These are phyloP conservation scores for Candida bentonensis DNA, from an alignment of 805 yeast species.

Conservation along the genomic window DNA sequence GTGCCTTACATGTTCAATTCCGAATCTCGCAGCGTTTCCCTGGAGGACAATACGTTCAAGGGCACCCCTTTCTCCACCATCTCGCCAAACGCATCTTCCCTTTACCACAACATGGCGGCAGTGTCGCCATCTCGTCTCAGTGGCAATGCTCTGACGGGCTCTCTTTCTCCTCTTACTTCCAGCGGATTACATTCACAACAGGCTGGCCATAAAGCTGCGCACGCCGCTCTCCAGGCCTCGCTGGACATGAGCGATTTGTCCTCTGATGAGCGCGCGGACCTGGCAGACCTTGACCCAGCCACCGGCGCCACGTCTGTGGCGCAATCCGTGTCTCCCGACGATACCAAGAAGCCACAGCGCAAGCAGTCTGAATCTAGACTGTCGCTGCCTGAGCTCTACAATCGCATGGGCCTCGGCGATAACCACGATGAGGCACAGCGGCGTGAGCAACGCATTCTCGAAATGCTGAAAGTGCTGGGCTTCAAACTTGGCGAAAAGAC, in stretches of 20 bases:
- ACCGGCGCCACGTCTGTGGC: too few species aligned
- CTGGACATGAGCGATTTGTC: not conserved
- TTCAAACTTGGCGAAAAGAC: conserved; percentile 67
- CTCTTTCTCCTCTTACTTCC: too few species aligned
- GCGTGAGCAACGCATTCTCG: conserved; percentile 25
- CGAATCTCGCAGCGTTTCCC: not conserved
- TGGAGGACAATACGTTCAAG: not conserved
- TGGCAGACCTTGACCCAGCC: not conserved
- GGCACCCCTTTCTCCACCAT: not conserved
- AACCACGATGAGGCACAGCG: conserved; percentile 24
- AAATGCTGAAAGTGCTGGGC: conserved; percentile 34
- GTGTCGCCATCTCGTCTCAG: not conserved
- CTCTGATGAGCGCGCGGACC: not conserved
- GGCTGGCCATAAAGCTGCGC: too few species aligned
- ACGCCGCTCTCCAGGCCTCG: not conserved
- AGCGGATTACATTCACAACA: too few species aligned
- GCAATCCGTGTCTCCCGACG: not conserved
- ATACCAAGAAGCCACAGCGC: conserved; percentile 6
- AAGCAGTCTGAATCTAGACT: conserved; percentile 24
- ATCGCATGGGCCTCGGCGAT: conserved; percentile 24
- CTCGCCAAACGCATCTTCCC: not conserved
- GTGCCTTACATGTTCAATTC: not conserved
- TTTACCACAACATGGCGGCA: not conserved
- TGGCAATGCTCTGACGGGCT: not conserved
- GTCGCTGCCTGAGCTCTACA: conserved; percentile 23